Evolutionary conservation across 2,329 filamentous ascomycete species (phyloP), one percentile per base, ranked within the genome.

Genomic region (Grosmannia clavigera): DNA sequence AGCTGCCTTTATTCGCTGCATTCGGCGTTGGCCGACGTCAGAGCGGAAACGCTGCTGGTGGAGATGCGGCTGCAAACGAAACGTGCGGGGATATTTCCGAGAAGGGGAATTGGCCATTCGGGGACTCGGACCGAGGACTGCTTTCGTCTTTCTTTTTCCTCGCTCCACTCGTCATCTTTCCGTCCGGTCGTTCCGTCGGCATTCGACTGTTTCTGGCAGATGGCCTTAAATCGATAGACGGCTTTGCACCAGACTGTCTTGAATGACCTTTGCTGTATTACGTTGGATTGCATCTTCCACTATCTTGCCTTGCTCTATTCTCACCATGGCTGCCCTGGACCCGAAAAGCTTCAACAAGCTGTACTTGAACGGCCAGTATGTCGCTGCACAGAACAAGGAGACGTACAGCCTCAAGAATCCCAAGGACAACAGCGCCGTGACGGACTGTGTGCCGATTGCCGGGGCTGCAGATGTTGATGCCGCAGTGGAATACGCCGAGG

Each of bases 401-500:
- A 54, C 57, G 16, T 53, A 54, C 19, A 22, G 33, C 3, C 57
- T 59, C 0, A 6, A 27, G 29, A 59, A 59, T 16, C 58, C 58
- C 27, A 59, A 59, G 52, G 53, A 59, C 52, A 27, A 55, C 29
- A 31, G 22, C 6, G 5, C 51, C 1, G 58, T 58, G n/a, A 22
- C 38, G 6, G 59, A 50, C 19, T 31, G 25, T 3, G 31, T 61
- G 5, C 50, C 55, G 2, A 27, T 61, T 1, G 59, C 59, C 2
- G 50, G 40, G 1, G 4, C 19, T 5, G 35, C 16, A 4, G 59
- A 61, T 16, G 29, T 61, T 5, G 51, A 61, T 5, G 25, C 27
- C 2, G 59, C 59, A n/a, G 59, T 61, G 10, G 16, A 6, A 3
- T 11, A 51, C 19, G 58, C 58, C 29, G 58, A 59, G 58, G 22